These are phyloP conservation scores for Vickermania spadyakhi DNA, from an alignment of 208 protist genomes.

Conservation along the genomic window DNA sequence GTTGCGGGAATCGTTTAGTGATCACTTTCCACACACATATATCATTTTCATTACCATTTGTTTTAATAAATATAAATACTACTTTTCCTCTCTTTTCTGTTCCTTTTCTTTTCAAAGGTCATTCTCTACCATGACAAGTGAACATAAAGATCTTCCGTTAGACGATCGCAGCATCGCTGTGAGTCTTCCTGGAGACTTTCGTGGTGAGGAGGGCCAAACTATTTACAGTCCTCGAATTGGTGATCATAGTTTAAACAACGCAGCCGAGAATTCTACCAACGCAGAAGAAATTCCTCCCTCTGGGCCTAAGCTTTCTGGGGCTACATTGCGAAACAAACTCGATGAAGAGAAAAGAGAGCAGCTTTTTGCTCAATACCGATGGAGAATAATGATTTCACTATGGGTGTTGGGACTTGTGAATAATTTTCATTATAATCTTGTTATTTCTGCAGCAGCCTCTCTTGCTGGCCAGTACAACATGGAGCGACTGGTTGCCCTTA, in stretches of 20 bases:
- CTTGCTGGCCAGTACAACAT: slow-evolving; percentile 48
- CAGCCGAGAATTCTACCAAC: no score
- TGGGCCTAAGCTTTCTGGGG: not conserved
- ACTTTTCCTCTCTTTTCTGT: no score
- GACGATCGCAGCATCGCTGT: not conserved
- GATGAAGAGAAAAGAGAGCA: slow-evolving; percentile 15
- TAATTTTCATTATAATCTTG: slow-evolving; percentile 84
- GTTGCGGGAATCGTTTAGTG: no score
- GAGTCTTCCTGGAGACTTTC: no score
- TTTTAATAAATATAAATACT: no score
- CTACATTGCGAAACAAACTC: slow-evolving; percentile 5
- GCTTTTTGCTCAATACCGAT: slow-evolving; percentile 12
- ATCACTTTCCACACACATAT: no score
- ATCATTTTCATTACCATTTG: no score
- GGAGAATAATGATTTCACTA: slow-evolving; percentile 31
- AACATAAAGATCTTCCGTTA: not conserved
- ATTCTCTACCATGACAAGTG: no score
- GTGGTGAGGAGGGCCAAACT: not conserved
- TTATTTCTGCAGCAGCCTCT: slow-evolving; percentile 48
- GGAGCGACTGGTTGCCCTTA: slow-evolving; percentile 53
- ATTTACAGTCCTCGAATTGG: no score
- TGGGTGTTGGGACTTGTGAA: slow-evolving; percentile 81
- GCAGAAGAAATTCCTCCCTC: not conserved
- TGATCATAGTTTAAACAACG: no score
- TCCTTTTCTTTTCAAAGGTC: no score